Evolutionary conservation across 2,329 filamentous ascomycete genomes (phyloP).

Genomic region (Purpureocillium takamizusanense): DNA sequence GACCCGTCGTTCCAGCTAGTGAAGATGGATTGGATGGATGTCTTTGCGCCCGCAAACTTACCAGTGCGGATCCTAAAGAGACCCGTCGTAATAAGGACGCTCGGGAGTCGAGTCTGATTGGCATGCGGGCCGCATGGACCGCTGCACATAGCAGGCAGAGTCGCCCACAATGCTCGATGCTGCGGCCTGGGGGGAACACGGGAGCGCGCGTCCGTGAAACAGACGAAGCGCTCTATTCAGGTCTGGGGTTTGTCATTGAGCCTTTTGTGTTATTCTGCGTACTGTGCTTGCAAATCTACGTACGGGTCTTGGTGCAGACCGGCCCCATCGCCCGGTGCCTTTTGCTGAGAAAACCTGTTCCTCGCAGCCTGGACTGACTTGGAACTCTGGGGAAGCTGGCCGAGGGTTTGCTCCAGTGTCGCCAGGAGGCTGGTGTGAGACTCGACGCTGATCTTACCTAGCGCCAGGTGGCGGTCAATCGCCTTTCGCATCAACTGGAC

Average conservation of each 20-base stretch:
- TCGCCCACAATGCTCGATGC: no score
- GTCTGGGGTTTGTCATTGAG: not conserved
- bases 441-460: conserved; percentile 15
- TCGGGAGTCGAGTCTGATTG: no score
- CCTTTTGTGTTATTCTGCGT: conserved; percentile 2
- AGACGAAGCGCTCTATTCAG: no score
- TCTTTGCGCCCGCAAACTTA: no score
- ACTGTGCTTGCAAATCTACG: conserved; percentile 5
- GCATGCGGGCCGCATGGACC: no score
- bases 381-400: conserved; percentile 18
- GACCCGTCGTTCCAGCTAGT: no score
- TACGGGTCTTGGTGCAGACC: conserved; percentile 7
- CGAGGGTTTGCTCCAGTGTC: conserved; percentile 16
- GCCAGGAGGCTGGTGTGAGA: conserved; percentile 15
- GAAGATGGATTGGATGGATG: no score
- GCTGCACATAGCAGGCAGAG: no score
- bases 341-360: conserved; percentile 10
- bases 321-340: not conserved
- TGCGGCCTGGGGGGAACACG: no score
- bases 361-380: conserved; percentile 21
- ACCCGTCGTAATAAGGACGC: no score
- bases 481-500: conserved; percentile 20
- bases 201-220: no score
- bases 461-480: conserved; percentile 16
- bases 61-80: no score